Evolutionary conservation across 495 filamentous ascomycete genomes (phyloP), one percentile per base, ranked within the genome.

Genomic region (Glutinoglossum americanum): DNA sequence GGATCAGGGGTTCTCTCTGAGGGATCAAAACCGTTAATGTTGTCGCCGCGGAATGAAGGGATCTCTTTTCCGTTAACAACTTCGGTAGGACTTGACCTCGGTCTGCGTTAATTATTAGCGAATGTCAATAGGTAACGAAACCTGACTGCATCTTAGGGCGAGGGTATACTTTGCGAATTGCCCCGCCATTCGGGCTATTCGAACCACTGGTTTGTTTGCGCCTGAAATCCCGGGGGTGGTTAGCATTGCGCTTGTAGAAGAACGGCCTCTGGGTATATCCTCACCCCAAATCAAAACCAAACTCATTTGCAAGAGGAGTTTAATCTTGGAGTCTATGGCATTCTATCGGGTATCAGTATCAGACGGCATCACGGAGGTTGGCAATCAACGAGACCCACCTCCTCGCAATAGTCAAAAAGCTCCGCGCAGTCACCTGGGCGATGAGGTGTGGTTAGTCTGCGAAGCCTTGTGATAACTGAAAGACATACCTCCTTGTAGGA

Each of bases 351-450:
- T 19, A 73, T 57, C 15, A 48, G 11, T 37, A 57, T 30, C 37
- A 10, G n/a, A 25, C 1, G 23, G 13, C 19, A 51, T 25, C 13
- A 21, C 19, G 1, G 4, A 23, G 5, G 1, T 23, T 47, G 25
- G 37, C 8, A n/a, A 28, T 35, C 26, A 15, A n/a, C 7, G 33
- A 33, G 2, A 2, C 6, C 54, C 1, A 61, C 51, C 65, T 87
- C 82, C 63, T 87, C 80, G 69, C 92, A 98, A 75, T 98, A 98
- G 69, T 90, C 86, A 64, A 98, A 98, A 6, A 98, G 74, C 72
- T 98, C 92, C 5, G 92, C 92, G 64, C 92, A 98, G 70, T 98
- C 92, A 56, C 89, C 74, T 76, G 58, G 21, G n/a, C n/a, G n/a
- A n/a, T n/a, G n/a, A 17, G 13, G 6, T n/a, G 6, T 57, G 11